Percentiles rank a stretch among this genome's conserved stretches.
Evolutionary conservation across 225 moss, liverwort and hornwort species (phyloP).

Genomic region (Polytrichum commune): DNA sequence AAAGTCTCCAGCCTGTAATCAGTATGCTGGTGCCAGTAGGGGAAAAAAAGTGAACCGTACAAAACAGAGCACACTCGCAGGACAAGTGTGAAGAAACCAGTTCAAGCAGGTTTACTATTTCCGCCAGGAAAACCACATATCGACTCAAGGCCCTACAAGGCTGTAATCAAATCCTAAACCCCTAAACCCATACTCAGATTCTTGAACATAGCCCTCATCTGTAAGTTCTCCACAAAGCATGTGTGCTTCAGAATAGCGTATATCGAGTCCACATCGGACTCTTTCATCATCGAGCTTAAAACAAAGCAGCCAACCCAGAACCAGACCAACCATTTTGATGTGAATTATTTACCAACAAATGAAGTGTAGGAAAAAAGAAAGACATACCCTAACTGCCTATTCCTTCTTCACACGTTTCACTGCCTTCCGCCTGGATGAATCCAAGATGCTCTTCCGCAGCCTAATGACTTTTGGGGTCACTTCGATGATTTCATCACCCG

Average conservation of each 20-base stretch:
- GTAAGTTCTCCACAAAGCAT: constrained; percentile 10
- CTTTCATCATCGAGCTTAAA: constrained; percentile 6
- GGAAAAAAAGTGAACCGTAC: too few relatives aligned
- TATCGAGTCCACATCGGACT: constrained; percentile 1
- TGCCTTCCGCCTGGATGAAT: constrained; percentile 79
- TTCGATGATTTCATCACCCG: constrained; percentile 89
- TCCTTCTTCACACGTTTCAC: constrained; percentile 74
- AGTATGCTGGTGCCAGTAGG: neutral
- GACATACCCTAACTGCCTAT: constrained; percentile 10
- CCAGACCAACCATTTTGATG: too few relatives aligned
- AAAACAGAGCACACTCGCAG: too few relatives aligned
- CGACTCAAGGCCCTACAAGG: too few relatives aligned
- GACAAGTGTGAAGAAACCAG: too few relatives aligned
- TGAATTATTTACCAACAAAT: too few relatives aligned
- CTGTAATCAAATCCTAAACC: too few relatives aligned
- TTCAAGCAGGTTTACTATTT: too few relatives aligned
- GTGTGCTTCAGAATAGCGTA: constrained; percentile 22
- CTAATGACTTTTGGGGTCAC: constrained; percentile 91
- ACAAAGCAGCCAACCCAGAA: neutral
- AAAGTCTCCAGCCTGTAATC: neutral
- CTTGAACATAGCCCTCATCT: constrained; percentile 6
- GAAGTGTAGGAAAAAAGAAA: neutral
- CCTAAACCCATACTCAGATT: too few relatives aligned
- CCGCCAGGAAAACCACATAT: too few relatives aligned
- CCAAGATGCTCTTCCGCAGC: constrained; percentile 76